These are phyloP conservation scores for Neurospora sp. DNA, from an alignment of 495 filamentous ascomycete species.

Conservation along the genomic window DNA sequence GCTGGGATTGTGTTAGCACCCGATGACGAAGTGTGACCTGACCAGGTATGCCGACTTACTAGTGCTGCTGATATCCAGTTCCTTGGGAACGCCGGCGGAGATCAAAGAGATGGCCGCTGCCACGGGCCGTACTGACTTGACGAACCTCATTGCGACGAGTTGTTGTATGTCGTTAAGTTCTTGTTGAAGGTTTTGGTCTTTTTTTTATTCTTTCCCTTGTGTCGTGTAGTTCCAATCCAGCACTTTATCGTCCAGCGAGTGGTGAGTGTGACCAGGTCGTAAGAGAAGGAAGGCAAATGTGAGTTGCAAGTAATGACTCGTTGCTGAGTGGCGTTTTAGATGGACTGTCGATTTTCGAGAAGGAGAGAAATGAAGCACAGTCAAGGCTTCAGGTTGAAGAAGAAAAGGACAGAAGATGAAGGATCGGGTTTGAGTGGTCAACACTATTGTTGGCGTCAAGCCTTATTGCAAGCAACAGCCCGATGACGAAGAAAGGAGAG, in stretches of 20 bases:
- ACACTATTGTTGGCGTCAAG: not conserved
- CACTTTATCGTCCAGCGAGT: conserved; percentile 19
- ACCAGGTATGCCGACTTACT: conserved; percentile 17
- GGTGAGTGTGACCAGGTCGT: not conserved
- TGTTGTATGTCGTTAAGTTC: not conserved
- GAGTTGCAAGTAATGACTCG: not conserved
- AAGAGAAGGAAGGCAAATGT: conserved; percentile 2
- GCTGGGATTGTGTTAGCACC: conserved; percentile 19
- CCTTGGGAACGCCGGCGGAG: conserved; percentile 24
- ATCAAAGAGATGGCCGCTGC: conserved; percentile 21
- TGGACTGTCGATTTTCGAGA: not conserved
- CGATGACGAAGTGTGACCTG: not conserved
- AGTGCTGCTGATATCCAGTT: conserved; percentile 32
- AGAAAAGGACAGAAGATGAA: not conserved
- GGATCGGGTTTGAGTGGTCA: not conserved
- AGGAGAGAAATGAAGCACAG: not conserved
- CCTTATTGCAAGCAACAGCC: not conserved
- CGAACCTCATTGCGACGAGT: conserved; percentile 15
- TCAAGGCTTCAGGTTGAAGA: not conserved
- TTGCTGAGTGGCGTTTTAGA: not conserved
- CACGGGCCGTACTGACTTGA: conserved; percentile 20
- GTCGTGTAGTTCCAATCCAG: not conserved
- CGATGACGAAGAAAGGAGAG: not conserved
- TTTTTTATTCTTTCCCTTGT: not conserved
- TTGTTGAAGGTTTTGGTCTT: not conserved